phyloP scores from a whole-genome alignment of 2,329 filamentous ascomycete species.

The Epichloe elymi region DNA sequence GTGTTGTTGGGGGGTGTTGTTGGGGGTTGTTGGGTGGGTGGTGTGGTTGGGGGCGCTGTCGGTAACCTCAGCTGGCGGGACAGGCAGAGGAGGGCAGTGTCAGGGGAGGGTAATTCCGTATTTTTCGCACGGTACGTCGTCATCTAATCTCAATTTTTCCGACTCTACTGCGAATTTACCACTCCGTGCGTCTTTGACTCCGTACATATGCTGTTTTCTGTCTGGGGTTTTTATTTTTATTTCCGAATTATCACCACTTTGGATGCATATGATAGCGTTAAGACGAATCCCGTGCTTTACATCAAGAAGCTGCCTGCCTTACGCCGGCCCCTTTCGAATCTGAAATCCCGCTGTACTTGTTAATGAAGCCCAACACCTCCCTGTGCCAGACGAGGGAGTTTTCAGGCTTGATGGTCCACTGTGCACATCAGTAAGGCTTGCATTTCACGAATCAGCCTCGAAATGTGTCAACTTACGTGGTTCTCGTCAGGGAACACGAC shows the following conservation, averaged over 20 bases:
- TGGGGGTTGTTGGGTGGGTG: too few relatives aligned
- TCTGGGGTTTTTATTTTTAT: too few relatives aligned
- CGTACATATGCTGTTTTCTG: too few relatives aligned
- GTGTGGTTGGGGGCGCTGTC: too few relatives aligned
- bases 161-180: too few relatives aligned
- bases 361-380: slow-evolving; percentile 70
- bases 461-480: slow-evolving; percentile 24
- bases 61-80: too few relatives aligned
- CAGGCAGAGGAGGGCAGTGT: background rate
- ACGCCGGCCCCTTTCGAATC: slow-evolving; percentile 4
- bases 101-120: background rate
- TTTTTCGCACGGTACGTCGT: background rate
- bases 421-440: slow-evolving; percentile 1
- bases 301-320: background rate
- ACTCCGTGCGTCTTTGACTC: too few relatives aligned
- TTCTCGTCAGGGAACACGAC: slow-evolving; percentile 69
- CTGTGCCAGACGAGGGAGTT: slow-evolving; percentile 85
- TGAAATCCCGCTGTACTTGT: slow-evolving; percentile 41
- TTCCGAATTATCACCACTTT: too few relatives aligned
- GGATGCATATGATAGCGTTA: too few relatives aligned
- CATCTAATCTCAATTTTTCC: background rate
- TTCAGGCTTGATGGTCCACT: slow-evolving; percentile 83
- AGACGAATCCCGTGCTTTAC: background rate
- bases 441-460: background rate
- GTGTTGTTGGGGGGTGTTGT: too few relatives aligned